Base-by-base conservation (phyloP, 1,139 yeast species). In the Pichia sp. region DNA sequence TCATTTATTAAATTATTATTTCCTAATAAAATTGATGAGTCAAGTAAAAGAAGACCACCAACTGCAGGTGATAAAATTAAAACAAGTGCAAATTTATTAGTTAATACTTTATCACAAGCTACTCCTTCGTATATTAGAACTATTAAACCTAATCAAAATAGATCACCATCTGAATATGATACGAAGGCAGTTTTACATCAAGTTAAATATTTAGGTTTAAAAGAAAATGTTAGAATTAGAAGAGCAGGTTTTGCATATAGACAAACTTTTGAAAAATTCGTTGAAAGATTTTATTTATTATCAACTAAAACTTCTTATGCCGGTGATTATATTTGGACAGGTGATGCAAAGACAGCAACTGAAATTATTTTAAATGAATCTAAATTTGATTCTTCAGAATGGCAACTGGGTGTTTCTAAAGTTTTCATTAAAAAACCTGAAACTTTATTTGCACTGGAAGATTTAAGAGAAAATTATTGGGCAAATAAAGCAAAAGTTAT, bases 181-280 rank as follows among this genome's bases (percentile, higher is more conserved):
- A 79, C 80, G 46, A 78, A 76, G 45, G 96, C 88, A 54, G 98
- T 91, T 11, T 69, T 91, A 52, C 98, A 93, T 65, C 99, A 93
- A 66, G 82, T 93, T 50, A 93, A 93, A 59, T 93, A 93, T 61
- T 74, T 93, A 54, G 99, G 99, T 59, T 71, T 93, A 61, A 93
- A 91, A 59, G 98, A 93, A 63, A 93, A 93, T 62, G 97, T 93
- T 35, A 78, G 98, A 51, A 93, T 93, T 52, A 79, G 98, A 69
- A 83, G 98, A 68, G 98, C 99, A 0, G 99, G 99, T 38, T 93
- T 93, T 64, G 98, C 99, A 2, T 91, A 89, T 58, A 81, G 99
- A 65, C 95, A 95, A 50, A 86, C 96, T 0, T 93, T 89, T 65
- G 97, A 91, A 45, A 88, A 89, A 62, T 93, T 93, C 60, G 96